These are phyloP conservation scores for Yamadazyma takamatsuzukensis DNA, from an alignment of 805 yeast species.

Conservation along the genomic window DNA sequence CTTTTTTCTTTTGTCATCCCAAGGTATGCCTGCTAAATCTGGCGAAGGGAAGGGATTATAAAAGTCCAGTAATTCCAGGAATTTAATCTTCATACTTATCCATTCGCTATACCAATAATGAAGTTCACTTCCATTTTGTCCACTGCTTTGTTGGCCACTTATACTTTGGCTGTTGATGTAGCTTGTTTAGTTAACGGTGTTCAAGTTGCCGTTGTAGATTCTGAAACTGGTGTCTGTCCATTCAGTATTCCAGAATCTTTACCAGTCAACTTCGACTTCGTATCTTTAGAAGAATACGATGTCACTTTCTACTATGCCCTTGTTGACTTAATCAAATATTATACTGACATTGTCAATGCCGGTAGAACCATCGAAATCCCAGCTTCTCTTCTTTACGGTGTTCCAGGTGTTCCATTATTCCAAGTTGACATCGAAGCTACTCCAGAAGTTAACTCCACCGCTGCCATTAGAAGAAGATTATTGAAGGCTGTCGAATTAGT, in stretches of 20 bases:
- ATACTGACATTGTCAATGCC: conserved; percentile 30
- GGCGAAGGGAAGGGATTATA: no score
- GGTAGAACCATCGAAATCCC: conserved; percentile 32
- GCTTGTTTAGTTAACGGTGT: conserved; percentile 35
- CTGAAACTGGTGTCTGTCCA: conserved; percentile 38
- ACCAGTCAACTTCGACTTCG: conserved; percentile 26
- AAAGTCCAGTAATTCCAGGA: neutral
- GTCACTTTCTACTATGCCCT: conserved; percentile 34
- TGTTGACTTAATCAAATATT: conserved; percentile 22
- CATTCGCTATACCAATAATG: conserved; percentile 6
- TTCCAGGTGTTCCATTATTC: conserved; percentile 21
- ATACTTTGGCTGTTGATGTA: conserved; percentile 30
- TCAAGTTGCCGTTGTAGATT: conserved; percentile 32
- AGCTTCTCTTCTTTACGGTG: conserved; percentile 25
- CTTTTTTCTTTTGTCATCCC: no score
- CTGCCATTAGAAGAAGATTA: conserved; percentile 39
- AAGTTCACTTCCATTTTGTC: conserved; percentile 11
- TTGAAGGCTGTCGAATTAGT: conserved; percentile 19
- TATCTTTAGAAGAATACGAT: conserved; percentile 25
- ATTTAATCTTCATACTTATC: neutral
- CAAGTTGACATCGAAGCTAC: conserved; percentile 24
- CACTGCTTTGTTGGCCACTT: conserved; percentile 18
- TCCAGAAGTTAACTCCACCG: conserved; percentile 37
- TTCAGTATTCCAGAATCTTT: conserved; percentile 29
- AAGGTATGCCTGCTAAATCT: no score